Base-by-base conservation (phyloP, 2,329 filamentous ascomycete genomes). In the Colletotrichum sp. region DNA sequence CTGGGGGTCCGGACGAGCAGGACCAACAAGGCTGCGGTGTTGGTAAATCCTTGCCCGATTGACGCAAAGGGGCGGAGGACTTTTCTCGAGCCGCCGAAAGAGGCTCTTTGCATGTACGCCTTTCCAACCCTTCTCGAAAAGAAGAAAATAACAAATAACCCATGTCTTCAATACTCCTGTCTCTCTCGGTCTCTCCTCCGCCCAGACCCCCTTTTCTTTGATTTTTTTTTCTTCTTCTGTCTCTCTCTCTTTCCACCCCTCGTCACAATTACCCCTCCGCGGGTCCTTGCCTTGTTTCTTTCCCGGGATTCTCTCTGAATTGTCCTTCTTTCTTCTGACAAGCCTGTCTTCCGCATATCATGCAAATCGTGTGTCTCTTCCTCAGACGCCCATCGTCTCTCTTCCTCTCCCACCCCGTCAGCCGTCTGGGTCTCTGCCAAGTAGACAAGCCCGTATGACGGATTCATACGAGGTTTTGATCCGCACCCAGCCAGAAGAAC, bases 41-140 rank as follows among this genome's bases (percentile, higher is more conserved):
- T 39, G 55, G 69, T 56, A 61, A 71, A 72, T 72, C 72, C 55
- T 67, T 67, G 55, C 62, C 62, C 15, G 32, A 56, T 62, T 73
- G 15, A 62, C 34, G 43, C 58, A 65, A 66, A 30, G 60, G 67
- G 48, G 30, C 9, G 39, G 18, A n/a, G 39, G 39, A 48, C 39
- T 48, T 48, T 28, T 55, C 32, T 55, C 18, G 28, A 34, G 34
- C 66, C 28, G 61, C 72, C 52, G 27, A 67, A 58, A 75, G 39
- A 64, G 69, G 69, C 22, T 43, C 32, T 64, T 39, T 72, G 73
- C 73, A 72, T 72, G 62, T 52, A 30, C 25, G 56, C 39, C 48
- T 60, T 62, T 67, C 73, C 69, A 67, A 62, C 55, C 55, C 39
- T 32, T 39, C 22, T 25, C 8, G n/a, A 27, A 18, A 58, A 58